Evolutionary conservation across 176 grass and related monocot species (phyloP).

Genomic region (Saccharum spontaneum): DNA sequence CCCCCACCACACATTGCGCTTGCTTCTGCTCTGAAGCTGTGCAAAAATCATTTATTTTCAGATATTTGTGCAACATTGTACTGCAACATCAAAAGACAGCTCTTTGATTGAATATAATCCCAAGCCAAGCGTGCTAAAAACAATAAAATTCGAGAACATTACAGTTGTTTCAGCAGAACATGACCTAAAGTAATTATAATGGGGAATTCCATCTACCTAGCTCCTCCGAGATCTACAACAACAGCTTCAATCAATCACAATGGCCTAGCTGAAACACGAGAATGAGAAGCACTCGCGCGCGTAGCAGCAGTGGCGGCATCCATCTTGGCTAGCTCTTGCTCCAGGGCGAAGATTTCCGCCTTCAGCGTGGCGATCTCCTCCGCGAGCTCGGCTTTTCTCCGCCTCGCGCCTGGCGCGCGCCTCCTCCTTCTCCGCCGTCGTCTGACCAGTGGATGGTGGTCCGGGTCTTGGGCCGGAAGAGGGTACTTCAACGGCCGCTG

Average conservation of each 20-base stretch:
- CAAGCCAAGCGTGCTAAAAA: too few relatives aligned
- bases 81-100: background rate
- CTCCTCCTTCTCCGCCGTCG: background rate
- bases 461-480: background rate
- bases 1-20: background rate
- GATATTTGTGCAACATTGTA: too few relatives aligned
- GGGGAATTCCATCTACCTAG: background rate
- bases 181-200: background rate
- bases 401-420: background rate
- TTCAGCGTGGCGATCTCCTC: background rate
- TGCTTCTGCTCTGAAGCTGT: background rate
- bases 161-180: background rate
- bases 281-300: background rate
- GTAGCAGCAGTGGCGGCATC: background rate
- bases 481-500: background rate
- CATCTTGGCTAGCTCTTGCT: background rate
- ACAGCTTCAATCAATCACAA: background rate
- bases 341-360: background rate
- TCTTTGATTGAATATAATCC: background rate
- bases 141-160: background rate
- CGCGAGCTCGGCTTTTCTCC: background rate
- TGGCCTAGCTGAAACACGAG: background rate
- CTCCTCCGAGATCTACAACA: background rate
- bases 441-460: background rate
- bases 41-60: background rate